phyloP scores from a whole-genome alignment of 2,329 filamentous ascomycete species.

The Aspergillus sp. region DNA sequence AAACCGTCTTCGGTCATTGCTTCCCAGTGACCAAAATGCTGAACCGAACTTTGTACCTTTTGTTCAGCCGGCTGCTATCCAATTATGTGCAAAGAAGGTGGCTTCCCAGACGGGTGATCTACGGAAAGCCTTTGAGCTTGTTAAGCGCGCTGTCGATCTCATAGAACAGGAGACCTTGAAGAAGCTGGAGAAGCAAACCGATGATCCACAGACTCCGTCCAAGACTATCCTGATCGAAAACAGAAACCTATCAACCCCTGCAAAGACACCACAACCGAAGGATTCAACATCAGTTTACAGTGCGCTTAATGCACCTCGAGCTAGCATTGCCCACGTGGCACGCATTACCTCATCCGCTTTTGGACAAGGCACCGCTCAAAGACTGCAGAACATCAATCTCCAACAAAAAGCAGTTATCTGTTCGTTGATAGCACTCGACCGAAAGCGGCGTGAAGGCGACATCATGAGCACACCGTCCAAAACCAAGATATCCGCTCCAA shows the following conservation, averaged over 20 bases:
- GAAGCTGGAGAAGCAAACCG: conserved; percentile 58
- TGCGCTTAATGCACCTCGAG: conserved; percentile 73
- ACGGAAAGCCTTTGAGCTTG: conserved; percentile 91
- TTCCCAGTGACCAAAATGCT: conserved; percentile 42
- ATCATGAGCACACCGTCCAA: conserved; percentile 54
- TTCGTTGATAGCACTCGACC: conserved; percentile 79
- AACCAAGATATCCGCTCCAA: conserved; percentile 57
- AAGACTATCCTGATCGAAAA: conserved; percentile 77
- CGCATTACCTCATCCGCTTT: conserved; percentile 85
- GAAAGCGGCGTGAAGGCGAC: conserved; percentile 49
- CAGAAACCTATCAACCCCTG: conserved; percentile 58
- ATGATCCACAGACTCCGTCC: conserved; percentile 56
- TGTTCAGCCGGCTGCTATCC: conserved; percentile 86
- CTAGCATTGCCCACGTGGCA: conserved; percentile 83
- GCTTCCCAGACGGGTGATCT: conserved; percentile 90
- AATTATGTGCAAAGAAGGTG: conserved; percentile 90
- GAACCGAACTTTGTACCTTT: conserved; percentile 67
- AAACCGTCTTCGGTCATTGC: conserved; percentile 68
- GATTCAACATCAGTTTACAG: conserved; percentile 52
- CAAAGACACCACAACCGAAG: conserved; percentile 32
- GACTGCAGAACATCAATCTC: conserved; percentile 80
- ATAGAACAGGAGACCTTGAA: conserved; percentile 76
- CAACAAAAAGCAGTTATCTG: conserved; percentile 96
- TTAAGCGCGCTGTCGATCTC: conserved; percentile 79
- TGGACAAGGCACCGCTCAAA: conserved; percentile 77